Conservation (phyloP, 768 basidiomycete species). For the Gymnopilus dilepis region DNA sequence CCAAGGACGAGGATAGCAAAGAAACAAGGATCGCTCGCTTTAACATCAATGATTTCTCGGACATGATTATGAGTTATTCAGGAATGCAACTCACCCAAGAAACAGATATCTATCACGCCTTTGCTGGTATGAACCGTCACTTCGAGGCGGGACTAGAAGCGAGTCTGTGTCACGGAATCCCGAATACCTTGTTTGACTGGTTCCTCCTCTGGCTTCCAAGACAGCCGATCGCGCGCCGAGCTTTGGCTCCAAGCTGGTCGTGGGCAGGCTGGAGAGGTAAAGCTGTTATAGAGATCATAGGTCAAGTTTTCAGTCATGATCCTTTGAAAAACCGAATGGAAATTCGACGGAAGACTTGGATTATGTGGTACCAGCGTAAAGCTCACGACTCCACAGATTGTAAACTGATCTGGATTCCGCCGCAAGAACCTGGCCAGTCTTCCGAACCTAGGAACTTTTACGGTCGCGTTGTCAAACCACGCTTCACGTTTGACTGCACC, state of each 20-base stretch:
- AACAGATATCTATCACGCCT: not conserved
- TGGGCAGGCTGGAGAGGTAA: too few relatives aligned
- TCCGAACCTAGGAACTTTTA: not conserved
- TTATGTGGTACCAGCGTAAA: too few relatives aligned
- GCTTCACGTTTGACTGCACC: conserved; percentile 9
- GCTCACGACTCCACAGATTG: too few relatives aligned
- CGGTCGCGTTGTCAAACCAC: not conserved
- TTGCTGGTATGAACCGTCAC: not conserved
- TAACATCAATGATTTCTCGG: not conserved
- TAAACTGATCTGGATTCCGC: not conserved
- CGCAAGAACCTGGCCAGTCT: not conserved
- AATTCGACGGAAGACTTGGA: too few relatives aligned
- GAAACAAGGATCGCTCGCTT: not conserved
- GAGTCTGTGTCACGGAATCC: not conserved
- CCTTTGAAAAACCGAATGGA: too few relatives aligned
- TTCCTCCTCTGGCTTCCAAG: too few relatives aligned
- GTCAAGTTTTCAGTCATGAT: too few relatives aligned
- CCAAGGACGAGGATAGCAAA: not conserved
- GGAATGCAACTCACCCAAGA: not conserved
- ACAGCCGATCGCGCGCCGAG: too few relatives aligned
- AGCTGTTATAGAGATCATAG: too few relatives aligned
- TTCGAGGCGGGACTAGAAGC: not conserved
- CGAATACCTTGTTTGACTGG: not conserved
- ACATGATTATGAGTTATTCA: not conserved
- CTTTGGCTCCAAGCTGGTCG: too few relatives aligned